These are phyloP conservation scores for Fragosphaeria purpurea DNA, from an alignment of 2,329 filamentous ascomycete genomes.

Conservation along the genomic window DNA sequence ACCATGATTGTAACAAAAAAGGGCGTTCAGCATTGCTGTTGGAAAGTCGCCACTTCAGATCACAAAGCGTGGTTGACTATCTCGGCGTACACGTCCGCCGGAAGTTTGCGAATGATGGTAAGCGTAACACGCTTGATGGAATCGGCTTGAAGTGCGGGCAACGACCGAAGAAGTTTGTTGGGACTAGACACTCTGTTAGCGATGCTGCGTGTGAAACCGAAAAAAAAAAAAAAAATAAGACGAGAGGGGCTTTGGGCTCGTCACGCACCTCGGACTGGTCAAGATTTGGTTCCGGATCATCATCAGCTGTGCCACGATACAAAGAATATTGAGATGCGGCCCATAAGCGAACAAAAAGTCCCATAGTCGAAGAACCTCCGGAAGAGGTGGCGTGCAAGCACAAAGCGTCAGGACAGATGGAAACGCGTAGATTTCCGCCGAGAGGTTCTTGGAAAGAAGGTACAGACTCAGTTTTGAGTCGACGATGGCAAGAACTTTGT, in stretches of 20 bases:
- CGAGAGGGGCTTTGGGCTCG: conserved; percentile 16
- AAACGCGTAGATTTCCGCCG: conserved; percentile 93
- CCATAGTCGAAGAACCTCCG: conserved; percentile 88
- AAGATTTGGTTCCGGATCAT: conserved; percentile 78
- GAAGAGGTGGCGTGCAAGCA: conserved; percentile 88
- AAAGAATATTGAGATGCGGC: conserved; percentile 86
- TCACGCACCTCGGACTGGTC: conserved; percentile 62
- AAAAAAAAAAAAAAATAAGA: not conserved
- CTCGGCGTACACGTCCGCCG: conserved; percentile 80
- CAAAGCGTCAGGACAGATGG: conserved; percentile 89
- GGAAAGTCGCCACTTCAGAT: conserved; percentile 12
- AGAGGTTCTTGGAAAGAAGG: conserved; percentile 75
- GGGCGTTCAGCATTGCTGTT: too few relatives aligned
- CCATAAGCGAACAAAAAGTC: conserved; percentile 97
- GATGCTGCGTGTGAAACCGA: not conserved
- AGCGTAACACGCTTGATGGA: conserved; percentile 79
- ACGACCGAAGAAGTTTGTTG: conserved; percentile 81
- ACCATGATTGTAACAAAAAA: too few relatives aligned
- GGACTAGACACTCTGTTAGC: conserved; percentile 47
- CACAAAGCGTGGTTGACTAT: conserved; percentile 79
- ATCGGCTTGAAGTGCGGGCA: conserved; percentile 74
- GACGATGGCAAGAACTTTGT: conserved; percentile 83
- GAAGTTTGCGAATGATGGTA: conserved; percentile 79
- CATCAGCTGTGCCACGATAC: conserved; percentile 90
- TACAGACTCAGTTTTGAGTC: conserved; percentile 80